A percentile compares a stretch with the other conserved stretches of the same genome.
Evolutionary conservation across 768 basidiomycete genomes (phyloP).

Genomic region (Xerocomus spinulosus): DNA sequence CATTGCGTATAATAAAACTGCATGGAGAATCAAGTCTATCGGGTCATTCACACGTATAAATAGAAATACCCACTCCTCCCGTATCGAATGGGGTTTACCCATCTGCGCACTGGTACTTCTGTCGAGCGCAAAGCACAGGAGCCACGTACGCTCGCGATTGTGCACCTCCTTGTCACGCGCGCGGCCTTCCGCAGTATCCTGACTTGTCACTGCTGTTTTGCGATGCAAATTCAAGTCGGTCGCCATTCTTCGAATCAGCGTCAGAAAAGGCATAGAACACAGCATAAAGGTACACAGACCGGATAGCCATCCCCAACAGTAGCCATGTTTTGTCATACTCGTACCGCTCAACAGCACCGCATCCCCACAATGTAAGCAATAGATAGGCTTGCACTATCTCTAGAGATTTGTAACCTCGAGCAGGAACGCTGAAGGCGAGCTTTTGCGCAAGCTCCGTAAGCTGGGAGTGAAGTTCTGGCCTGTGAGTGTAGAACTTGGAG

Average conservation of each 20-base stretch:
- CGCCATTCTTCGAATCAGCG: conserved; percentile 62
- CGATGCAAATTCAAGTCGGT: conserved; percentile 95
- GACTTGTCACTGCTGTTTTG: conserved; percentile 57
- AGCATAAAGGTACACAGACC: conserved; percentile 40
- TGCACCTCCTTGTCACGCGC: conserved; percentile 80
- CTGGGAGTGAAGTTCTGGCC: conserved; percentile 75
- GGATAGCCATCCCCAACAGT: conserved; percentile 79
- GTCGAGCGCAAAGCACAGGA: conserved; percentile 82
- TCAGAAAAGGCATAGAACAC: conserved; percentile 6
- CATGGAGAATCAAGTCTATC: background rate
- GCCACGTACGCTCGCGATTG: conserved; percentile 94
- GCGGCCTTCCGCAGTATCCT: conserved; percentile 74
- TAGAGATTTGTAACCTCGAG: conserved; percentile 85
- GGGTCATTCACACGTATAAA: background rate
- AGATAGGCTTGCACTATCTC: conserved; percentile 96
- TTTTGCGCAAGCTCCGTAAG: conserved; percentile 81
- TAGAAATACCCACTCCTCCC: conserved; percentile 73
- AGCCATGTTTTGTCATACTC: conserved; percentile 97
- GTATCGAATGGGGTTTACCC: conserved; percentile 91
- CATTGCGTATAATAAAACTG: conserved; percentile 86
- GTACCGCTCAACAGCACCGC: conserved; percentile 92
- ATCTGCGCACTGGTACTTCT: conserved; percentile 91
- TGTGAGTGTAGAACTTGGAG: conserved; percentile 79
- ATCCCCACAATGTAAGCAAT: conserved; percentile 83
- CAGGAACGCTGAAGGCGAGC: conserved; percentile 83